phyloP scores from a whole-genome alignment of 768 basidiomycete species.

The Daedaleopsis nitida region DNA sequence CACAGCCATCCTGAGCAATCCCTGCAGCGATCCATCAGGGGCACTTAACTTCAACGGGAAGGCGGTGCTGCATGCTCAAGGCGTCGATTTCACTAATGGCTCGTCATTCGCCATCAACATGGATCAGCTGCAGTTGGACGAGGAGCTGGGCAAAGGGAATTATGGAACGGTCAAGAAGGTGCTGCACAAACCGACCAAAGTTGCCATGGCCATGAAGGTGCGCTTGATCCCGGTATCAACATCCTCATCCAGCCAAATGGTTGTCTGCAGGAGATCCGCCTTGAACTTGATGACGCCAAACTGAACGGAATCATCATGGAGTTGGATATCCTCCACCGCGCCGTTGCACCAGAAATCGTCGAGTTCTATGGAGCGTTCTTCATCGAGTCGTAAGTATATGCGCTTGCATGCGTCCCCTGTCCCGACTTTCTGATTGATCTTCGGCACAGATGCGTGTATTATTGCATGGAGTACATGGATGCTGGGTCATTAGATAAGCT shows the following conservation, averaged over 20 bases:
- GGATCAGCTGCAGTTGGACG: constrained; percentile 86
- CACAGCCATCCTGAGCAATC: not conserved
- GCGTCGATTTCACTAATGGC: constrained; percentile 89
- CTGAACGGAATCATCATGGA: constrained; percentile 98
- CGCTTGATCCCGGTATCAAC: constrained; percentile 16
- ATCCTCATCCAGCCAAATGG: not conserved
- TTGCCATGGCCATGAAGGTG: constrained; percentile 99
- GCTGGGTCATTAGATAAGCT: constrained; percentile 94
- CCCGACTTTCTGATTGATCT: not conserved
- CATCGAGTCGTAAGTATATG: constrained; percentile 75
- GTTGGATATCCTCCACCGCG: constrained; percentile 95
- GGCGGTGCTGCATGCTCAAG: constrained; percentile 87
- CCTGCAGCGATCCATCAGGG: constrained; percentile 88
- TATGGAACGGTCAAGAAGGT: constrained; percentile 98
- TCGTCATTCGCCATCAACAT: constrained; percentile 93
- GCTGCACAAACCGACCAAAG: constrained; percentile 90
- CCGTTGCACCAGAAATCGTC: constrained; percentile 87
- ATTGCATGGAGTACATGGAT: constrained; percentile 99
- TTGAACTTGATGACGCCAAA: constrained; percentile 92
- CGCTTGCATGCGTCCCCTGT: not conserved
- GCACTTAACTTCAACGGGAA: constrained; percentile 92
- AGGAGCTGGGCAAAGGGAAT: constrained; percentile 95
- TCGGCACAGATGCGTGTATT: constrained; percentile 71
- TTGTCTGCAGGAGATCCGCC: constrained; percentile 82
- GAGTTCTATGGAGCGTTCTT: constrained; percentile 99